These are phyloP conservation scores for Boletus semigastroideus DNA, from an alignment of 1,284 basidiomycete species.

Conservation along the genomic window DNA sequence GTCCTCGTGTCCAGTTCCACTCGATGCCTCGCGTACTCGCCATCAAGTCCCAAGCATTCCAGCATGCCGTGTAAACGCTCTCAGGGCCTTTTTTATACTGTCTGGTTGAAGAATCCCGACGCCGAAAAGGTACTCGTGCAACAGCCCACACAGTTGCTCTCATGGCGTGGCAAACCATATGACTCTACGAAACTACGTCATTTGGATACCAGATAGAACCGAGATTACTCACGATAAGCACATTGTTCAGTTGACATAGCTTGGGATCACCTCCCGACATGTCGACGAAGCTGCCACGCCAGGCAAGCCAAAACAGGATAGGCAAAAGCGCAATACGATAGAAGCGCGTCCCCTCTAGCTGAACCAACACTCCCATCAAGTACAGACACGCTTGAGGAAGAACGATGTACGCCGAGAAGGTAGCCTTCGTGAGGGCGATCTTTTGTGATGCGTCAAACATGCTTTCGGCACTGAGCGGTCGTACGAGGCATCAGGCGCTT, in stretches of 20 bases:
- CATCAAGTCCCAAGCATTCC: too few relatives aligned
- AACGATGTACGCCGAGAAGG: slow-evolving; percentile 16
- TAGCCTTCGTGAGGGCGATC: slow-evolving; percentile 7
- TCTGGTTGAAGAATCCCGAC: too few relatives aligned
- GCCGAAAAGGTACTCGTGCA: too few relatives aligned
- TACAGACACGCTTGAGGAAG: slow-evolving; percentile 20
- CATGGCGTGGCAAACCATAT: not conserved
- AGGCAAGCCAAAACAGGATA: slow-evolving; percentile 18
- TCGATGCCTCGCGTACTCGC: too few relatives aligned
- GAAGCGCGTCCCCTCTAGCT: slow-evolving; percentile 25
- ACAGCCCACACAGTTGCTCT: too few relatives aligned
- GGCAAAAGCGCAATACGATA: slow-evolving; percentile 30
- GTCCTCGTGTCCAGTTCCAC: too few relatives aligned
- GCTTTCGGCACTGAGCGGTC: not conserved
- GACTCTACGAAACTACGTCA: not conserved
- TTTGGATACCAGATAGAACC: not conserved
- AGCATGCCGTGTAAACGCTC: too few relatives aligned
- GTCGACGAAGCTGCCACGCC: slow-evolving; percentile 25
- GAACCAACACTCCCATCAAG: slow-evolving; percentile 29
- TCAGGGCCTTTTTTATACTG: too few relatives aligned
- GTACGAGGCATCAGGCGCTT: not conserved
- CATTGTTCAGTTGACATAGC: slow-evolving; percentile 13
- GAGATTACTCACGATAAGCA: slow-evolving; percentile 17
- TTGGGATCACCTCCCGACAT: slow-evolving; percentile 21
- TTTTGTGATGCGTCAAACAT: slow-evolving; percentile 11